These are phyloP conservation scores for Phaeosphaeria sp. DNA, from an alignment of 2,329 filamentous ascomycete species.

Conservation along the genomic window DNA sequence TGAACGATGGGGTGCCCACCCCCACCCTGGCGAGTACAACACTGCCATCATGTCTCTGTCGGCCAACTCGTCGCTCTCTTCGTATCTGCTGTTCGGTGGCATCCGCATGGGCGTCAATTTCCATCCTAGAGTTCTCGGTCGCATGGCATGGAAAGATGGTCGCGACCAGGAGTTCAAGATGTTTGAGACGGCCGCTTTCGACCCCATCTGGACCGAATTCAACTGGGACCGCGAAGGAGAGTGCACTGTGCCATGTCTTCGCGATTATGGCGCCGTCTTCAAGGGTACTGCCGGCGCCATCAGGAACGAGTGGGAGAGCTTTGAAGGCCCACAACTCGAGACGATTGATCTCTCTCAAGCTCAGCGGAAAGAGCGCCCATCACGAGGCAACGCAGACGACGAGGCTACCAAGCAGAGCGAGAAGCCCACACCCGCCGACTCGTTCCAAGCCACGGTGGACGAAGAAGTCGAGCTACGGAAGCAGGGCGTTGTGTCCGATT, in stretches of 20 bases:
- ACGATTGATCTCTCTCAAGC: slow-evolving; percentile 37
- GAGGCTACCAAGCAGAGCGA: slow-evolving; percentile 28
- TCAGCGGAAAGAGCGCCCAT: slow-evolving; percentile 35
- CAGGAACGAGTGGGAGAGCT: slow-evolving; percentile 62
- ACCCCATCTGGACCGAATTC: slow-evolving; percentile 65
- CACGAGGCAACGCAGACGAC: slow-evolving; percentile 29
- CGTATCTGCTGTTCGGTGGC: slow-evolving; percentile 62
- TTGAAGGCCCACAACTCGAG: slow-evolving; percentile 54
- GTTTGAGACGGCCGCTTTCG: slow-evolving; percentile 64
- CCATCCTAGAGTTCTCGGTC: slow-evolving; percentile 61
- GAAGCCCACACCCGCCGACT: slow-evolving; percentile 41
- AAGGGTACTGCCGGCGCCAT: slow-evolving; percentile 54
- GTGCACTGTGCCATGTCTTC: slow-evolving; percentile 62
- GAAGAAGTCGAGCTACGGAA: slow-evolving; percentile 50
- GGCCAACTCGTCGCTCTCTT: slow-evolving; percentile 62
- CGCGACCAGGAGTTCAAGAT: slow-evolving; percentile 61
- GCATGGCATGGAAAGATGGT: slow-evolving; percentile 64
- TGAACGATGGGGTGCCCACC: slow-evolving; percentile 62
- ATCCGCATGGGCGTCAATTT: slow-evolving; percentile 66
- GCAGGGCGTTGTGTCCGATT: slow-evolving; percentile 52
- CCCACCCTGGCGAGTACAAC: slow-evolving; percentile 62
- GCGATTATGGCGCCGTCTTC: slow-evolving; percentile 61
- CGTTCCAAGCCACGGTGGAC: slow-evolving; percentile 49
- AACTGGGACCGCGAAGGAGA: slow-evolving; percentile 60
- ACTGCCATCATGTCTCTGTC: slow-evolving; percentile 63